A percentile compares a stretch with the other conserved stretches of the same genome.
Evolutionary conservation across 768 basidiomycete genomes (phyloP).

Genomic region (Boletus speciosus): DNA sequence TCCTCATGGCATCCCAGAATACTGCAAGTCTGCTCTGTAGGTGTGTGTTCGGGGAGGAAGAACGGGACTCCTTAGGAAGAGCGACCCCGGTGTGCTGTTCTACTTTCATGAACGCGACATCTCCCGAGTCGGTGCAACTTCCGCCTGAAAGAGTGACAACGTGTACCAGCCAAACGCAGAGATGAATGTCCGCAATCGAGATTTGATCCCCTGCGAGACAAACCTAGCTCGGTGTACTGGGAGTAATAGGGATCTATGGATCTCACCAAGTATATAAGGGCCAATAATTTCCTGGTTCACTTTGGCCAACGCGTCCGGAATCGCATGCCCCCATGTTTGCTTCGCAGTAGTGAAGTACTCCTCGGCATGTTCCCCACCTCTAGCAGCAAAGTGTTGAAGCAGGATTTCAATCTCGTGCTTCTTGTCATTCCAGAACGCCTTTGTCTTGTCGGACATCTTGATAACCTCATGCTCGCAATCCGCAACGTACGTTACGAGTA

Average conservation of each 20-base stretch:
- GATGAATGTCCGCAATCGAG: constrained; percentile 77
- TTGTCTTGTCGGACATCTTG: constrained; percentile 59
- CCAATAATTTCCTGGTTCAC: constrained; percentile 59
- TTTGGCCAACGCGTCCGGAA: constrained; percentile 44
- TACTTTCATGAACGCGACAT: constrained; percentile 46
- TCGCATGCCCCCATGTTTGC: constrained; percentile 48
- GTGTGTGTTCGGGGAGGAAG: neutral
- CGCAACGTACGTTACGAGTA: constrained; percentile 47
- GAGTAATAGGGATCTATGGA: constrained; percentile 14
- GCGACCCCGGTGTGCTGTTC: constrained; percentile 44
- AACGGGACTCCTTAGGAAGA: constrained; percentile 42
- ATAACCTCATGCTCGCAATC: constrained; percentile 48
- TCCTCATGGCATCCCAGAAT: constrained; percentile 70
- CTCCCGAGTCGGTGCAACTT: constrained; percentile 46
- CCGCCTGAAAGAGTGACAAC: constrained; percentile 60
- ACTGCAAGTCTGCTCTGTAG: constrained; percentile 51
- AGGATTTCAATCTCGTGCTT: constrained; percentile 42
- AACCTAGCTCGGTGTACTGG: neutral
- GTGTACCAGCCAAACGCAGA: constrained; percentile 70
- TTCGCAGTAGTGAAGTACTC: constrained; percentile 50
- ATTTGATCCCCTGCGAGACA: constrained; percentile 69
- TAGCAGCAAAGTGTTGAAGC: constrained; percentile 47
- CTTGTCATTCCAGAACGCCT: constrained; percentile 58
- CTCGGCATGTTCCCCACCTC: constrained; percentile 39
- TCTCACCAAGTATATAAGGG: constrained; percentile 61